A percentile compares a stretch with the other conserved stretches of the same genome.
Evolutionary conservation across 345 rosid genomes (phyloP).

Genomic region (Xanthoceras sorbifolium): DNA sequence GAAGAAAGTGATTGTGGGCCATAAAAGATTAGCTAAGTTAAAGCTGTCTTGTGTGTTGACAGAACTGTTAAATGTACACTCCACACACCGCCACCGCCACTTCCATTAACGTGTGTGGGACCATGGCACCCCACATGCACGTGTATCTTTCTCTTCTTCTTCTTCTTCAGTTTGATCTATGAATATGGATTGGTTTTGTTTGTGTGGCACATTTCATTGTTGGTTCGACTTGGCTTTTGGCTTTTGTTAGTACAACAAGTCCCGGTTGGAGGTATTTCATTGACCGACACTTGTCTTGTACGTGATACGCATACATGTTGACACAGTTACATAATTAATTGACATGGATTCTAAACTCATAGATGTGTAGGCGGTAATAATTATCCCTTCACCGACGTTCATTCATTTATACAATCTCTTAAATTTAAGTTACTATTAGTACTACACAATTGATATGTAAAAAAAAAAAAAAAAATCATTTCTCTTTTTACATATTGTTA

Average conservation of each 20-base stretch:
- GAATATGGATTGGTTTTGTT: neutral
- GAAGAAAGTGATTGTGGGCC: neutral
- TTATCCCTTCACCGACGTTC: no score
- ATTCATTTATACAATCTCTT: no score
- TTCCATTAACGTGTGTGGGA: neutral
- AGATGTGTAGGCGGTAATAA: no score
- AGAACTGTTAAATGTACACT: constrained; percentile 1
- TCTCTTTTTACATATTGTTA: no score
- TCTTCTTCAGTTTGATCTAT: neutral
- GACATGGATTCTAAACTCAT: no score
- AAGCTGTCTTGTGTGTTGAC: constrained; percentile 15
- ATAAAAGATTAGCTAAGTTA: neutral
- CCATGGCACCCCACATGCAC: neutral
- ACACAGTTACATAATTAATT: no score
- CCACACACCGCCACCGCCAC: neutral
- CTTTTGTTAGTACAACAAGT: neutral
- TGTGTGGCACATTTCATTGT: neutral
- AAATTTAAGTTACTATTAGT: no score
- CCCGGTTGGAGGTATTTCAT: neutral
- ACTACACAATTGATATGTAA: no score
- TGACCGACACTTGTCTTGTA: neutral
- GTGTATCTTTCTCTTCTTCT: neutral
- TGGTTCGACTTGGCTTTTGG: neutral
- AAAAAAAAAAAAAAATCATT: no score
- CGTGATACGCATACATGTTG: no score